Percentiles rank a stretch among this genome's conserved stretches.
These are phyloP conservation scores for Cercospora sp. DNA, from an alignment of 2,329 filamentous ascomycete genomes.

Conservation along the genomic window DNA sequence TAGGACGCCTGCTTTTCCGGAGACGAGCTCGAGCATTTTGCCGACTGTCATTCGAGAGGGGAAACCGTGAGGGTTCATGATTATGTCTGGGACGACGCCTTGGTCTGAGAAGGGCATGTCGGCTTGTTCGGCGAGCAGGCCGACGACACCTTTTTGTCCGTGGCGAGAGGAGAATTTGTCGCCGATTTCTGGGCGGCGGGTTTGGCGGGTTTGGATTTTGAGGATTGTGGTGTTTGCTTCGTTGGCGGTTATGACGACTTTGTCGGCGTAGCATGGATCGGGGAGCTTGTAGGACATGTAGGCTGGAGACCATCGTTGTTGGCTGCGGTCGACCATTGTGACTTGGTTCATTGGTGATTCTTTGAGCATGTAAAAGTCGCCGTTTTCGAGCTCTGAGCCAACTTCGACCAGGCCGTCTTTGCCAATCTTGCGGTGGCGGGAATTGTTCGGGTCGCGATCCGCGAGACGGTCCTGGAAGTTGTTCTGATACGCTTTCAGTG, in stretches of 20 bases:
- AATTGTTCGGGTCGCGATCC: slow-evolving; percentile 54
- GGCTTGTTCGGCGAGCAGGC: slow-evolving; percentile 93
- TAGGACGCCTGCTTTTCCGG: slow-evolving; percentile 88
- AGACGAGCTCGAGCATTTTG: slow-evolving; percentile 92
- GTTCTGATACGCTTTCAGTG: slow-evolving; percentile 86
- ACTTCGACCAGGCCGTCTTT: slow-evolving; percentile 87
- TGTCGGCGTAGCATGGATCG: slow-evolving; percentile 81
- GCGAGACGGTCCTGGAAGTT: slow-evolving; percentile 64
- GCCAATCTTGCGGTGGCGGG: slow-evolving; percentile 69
- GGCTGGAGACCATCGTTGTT: slow-evolving; percentile 35
- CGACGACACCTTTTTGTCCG: slow-evolving; percentile 96
- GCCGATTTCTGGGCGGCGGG: slow-evolving; percentile 86
- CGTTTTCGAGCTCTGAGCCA: slow-evolving; percentile 72
- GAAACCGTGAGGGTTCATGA: slow-evolving; percentile 99
- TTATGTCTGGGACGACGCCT: slow-evolving; percentile 93
- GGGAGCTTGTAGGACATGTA: slow-evolving; percentile 62
- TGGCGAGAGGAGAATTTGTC: slow-evolving; percentile 99
- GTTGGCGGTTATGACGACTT: slow-evolving; percentile 88
- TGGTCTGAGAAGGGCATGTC: slow-evolving; percentile 94
- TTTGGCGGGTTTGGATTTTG: slow-evolving; percentile 96
- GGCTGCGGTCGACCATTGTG: slow-evolving; percentile 38
- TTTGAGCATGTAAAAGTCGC: slow-evolving; percentile 90
- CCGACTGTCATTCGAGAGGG: slow-evolving; percentile 99
- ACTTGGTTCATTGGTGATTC: slow-evolving; percentile 78
- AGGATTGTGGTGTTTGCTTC: slow-evolving; percentile 83